Conservation (phyloP, 1,284 basidiomycete genomes). For the Melampsora larici-populina region DNA sequence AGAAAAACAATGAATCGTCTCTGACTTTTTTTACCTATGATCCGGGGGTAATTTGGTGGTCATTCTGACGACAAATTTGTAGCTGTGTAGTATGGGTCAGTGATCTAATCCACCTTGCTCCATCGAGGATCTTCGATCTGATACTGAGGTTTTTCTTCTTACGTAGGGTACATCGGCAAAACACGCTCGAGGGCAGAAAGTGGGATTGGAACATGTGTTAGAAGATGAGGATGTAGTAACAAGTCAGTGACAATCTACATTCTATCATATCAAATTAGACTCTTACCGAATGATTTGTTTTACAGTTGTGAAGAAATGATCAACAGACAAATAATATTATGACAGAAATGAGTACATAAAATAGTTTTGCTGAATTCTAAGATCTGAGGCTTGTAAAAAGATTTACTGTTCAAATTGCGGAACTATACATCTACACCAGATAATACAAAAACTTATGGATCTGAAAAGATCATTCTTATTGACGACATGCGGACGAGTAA, state of each 20-base stretch:
- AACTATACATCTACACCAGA: too few relatives aligned
- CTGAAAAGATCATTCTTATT: too few relatives aligned
- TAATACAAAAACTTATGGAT: too few relatives aligned
- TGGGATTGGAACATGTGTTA: slow-evolving; percentile 67
- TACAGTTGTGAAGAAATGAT: not conserved
- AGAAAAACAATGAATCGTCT: slow-evolving; percentile 57
- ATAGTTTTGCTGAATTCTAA: too few relatives aligned
- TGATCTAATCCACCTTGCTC: not conserved
- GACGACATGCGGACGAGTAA: too few relatives aligned
- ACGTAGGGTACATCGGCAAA: slow-evolving; percentile 95
- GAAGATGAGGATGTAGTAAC: slow-evolving; percentile 44
- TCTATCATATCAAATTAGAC: not conserved
- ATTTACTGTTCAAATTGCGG: too few relatives aligned
- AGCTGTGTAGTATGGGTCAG: slow-evolving; percentile 47
- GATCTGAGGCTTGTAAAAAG: too few relatives aligned
- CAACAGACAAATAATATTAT: not conserved
- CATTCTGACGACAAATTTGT: not conserved
- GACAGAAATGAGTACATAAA: not conserved
- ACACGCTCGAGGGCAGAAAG: slow-evolving; percentile 92
- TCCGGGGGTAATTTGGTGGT: slow-evolving; percentile 8
- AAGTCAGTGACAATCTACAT: not conserved
- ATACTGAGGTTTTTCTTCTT: slow-evolving; percentile 54
- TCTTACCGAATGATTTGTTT: not conserved
- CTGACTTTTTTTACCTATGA: not conserved
- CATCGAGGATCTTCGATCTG: not conserved